Evolutionary conservation across 495 filamentous ascomycete species (phyloP).

Genomic region (Aspergillus sparsus): DNA sequence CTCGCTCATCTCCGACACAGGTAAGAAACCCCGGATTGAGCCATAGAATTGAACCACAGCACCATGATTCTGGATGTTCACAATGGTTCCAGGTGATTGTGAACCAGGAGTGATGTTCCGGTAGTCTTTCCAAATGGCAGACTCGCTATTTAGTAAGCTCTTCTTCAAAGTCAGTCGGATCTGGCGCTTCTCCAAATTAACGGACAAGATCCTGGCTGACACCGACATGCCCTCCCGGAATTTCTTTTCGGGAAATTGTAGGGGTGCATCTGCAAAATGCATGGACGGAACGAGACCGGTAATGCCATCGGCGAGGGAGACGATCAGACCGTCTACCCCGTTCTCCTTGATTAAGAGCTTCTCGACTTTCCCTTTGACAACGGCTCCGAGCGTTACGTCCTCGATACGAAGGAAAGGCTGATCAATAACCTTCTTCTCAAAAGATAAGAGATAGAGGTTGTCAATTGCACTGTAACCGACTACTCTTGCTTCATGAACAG

Average conservation of each 20-base stretch:
- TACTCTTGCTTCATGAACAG: constrained; percentile 75
- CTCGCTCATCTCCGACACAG: constrained; percentile 95
- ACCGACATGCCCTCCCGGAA: constrained; percentile 86
- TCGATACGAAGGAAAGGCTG: constrained; percentile 88
- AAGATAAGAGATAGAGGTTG: constrained; percentile 80
- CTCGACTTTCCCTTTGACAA: constrained; percentile 82
- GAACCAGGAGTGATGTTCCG: constrained; percentile 65
- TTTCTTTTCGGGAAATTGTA: constrained; percentile 94
- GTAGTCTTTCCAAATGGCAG: constrained; percentile 72
- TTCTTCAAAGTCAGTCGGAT: constrained; percentile 93
- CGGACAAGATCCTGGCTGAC: constrained; percentile 80
- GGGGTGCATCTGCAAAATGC: constrained; percentile 82
- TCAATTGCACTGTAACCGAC: constrained; percentile 86
- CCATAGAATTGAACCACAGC: constrained; percentile 95
- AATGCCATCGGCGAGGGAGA: constrained; percentile 83
- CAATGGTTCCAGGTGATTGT: constrained; percentile 79
- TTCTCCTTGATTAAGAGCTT: constrained; percentile 73
- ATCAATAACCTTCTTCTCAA: constrained; percentile 77
- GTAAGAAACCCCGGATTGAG: constrained; percentile 76
- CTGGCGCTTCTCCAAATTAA: constrained; percentile 71
- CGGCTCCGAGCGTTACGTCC: constrained; percentile 77
- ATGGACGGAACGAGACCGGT: constrained; percentile 81
- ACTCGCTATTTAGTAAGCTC: constrained; percentile 84
- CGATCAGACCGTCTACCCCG: constrained; percentile 75
- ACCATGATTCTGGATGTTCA: constrained; percentile 73